phyloP scores from a whole-genome alignment of 164 flowering plant genomes.

The Protea cynaroides region DNA sequence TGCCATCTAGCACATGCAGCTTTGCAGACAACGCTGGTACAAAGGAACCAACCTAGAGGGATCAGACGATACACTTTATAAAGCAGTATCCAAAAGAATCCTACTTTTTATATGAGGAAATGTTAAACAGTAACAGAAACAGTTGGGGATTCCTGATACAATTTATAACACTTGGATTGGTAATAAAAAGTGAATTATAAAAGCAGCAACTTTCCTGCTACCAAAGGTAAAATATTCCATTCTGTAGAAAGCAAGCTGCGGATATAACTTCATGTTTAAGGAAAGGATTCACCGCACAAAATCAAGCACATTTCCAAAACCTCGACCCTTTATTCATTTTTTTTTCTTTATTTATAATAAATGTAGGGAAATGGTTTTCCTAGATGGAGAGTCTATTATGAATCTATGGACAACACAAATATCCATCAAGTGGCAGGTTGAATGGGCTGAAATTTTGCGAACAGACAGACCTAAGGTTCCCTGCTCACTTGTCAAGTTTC shows the following conservation, averaged over 20 bases:
- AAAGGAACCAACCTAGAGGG: conserved; percentile 85
- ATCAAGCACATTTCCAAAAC: too few relatives aligned
- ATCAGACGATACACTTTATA: conserved; percentile 25
- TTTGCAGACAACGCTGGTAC: conserved; percentile 87
- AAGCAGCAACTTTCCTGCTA: background rate
- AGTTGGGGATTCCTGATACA: background rate
- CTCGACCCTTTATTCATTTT: too few relatives aligned
- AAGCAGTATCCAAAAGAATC: conserved; percentile 14
- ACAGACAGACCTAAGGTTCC: too few relatives aligned
- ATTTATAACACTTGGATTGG: background rate
- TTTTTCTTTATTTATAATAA: too few relatives aligned
- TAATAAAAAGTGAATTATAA: background rate
- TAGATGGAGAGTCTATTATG: too few relatives aligned
- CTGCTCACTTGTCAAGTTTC: too few relatives aligned
- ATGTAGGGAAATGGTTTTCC: too few relatives aligned
- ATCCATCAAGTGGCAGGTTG: too few relatives aligned
- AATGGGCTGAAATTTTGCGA: too few relatives aligned
- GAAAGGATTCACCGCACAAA: background rate
- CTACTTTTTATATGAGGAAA: background rate
- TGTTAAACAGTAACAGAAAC: background rate
- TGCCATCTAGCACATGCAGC: conserved; percentile 78
- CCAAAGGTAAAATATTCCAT: too few relatives aligned
- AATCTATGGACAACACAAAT: too few relatives aligned
- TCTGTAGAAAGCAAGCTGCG: too few relatives aligned
- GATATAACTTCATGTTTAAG: background rate